phyloP scores from a whole-genome alignment of 2,329 filamentous ascomycete species.

The Penicillium crustosum region DNA sequence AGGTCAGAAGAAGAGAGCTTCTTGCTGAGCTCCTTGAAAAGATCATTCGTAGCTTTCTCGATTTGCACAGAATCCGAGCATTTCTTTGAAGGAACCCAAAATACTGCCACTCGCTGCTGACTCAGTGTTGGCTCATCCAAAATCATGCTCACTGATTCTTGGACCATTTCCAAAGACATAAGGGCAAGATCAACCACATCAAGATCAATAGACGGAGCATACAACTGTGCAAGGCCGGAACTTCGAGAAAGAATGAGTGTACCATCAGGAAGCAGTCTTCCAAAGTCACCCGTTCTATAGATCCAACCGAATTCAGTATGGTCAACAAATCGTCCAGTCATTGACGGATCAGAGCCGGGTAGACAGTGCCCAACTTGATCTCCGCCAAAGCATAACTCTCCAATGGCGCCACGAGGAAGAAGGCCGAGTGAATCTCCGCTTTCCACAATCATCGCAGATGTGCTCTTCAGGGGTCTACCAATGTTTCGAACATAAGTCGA shows the following conservation, averaged over 20 bases:
- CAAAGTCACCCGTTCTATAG: constrained; percentile 81
- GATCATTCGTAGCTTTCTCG: constrained; percentile 33
- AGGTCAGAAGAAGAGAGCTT: constrained; percentile 75
- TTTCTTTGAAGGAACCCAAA: constrained; percentile 58
- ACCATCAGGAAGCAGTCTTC: constrained; percentile 73
- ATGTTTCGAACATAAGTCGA: constrained; percentile 70
- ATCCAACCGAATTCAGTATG: constrained; percentile 69
- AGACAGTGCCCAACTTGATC: constrained; percentile 61
- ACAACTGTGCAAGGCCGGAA: constrained; percentile 76
- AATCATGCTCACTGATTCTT: constrained; percentile 66
- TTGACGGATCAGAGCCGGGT: constrained; percentile 47
- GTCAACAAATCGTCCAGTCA: constrained; percentile 64
- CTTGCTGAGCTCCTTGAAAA: constrained; percentile 58
- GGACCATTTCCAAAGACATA: constrained; percentile 52
- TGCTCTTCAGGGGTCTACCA: constrained; percentile 72
- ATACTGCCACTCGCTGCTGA: constrained; percentile 62
- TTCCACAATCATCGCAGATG: constrained; percentile 66
- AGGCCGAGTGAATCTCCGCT: constrained; percentile 48
- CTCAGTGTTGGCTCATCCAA: constrained; percentile 43
- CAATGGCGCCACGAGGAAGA: constrained; percentile 69
- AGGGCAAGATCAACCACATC: constrained; percentile 69
- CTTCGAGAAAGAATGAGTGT: constrained; percentile 72
- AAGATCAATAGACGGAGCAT: constrained; percentile 77
- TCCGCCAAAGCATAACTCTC: constrained; percentile 85
- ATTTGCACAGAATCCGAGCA: constrained; percentile 3